Evolutionary conservation across 2,329 filamentous ascomycete species (phyloP).

Genomic region (Pseudogymnoascus verrucosus): DNA sequence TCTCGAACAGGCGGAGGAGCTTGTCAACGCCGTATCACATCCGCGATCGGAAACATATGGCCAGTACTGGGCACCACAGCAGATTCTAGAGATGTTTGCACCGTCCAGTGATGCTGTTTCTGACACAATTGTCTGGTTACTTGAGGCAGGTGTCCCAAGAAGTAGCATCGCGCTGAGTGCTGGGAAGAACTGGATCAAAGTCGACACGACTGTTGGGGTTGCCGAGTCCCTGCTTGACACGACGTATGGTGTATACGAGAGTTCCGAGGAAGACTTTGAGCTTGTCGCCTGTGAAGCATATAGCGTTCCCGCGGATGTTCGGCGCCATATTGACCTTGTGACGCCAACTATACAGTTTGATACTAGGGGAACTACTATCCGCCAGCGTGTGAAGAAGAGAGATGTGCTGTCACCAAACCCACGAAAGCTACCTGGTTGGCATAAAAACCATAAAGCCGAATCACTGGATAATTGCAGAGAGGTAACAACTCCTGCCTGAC

Average conservation of each 20-base stretch:
- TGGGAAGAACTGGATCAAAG: constrained; percentile 22
- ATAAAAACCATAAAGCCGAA: neutral
- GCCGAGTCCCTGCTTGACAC: constrained; percentile 47
- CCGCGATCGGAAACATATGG: constrained; percentile 38
- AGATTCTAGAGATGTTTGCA: constrained; percentile 38
- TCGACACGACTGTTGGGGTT: constrained; percentile 29
- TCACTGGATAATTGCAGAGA: constrained; percentile 37
- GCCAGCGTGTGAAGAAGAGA: neutral
- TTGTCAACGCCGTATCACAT: constrained; percentile 36
- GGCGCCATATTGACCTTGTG: constrained; percentile 26
- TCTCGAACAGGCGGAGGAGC: constrained; percentile 37
- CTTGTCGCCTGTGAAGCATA: constrained; percentile 26
- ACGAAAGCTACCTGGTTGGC: neutral
- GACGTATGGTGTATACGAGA: constrained; percentile 44
- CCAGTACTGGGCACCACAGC: constrained; percentile 37
- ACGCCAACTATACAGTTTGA: constrained; percentile 29
- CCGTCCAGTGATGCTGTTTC: constrained; percentile 37
- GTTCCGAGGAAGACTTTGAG: constrained; percentile 28
- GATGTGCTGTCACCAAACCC: neutral
- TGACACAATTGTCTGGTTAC: constrained; percentile 46
- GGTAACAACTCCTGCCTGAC: constrained; percentile 49
- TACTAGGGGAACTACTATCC: constrained; percentile 10
- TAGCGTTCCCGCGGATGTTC: constrained; percentile 23
- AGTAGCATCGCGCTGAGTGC: constrained; percentile 40
- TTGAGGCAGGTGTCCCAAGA: constrained; percentile 40